Conservation (phyloP, 495 filamentous ascomycete species). For the Aspergillus sparsus region DNA sequence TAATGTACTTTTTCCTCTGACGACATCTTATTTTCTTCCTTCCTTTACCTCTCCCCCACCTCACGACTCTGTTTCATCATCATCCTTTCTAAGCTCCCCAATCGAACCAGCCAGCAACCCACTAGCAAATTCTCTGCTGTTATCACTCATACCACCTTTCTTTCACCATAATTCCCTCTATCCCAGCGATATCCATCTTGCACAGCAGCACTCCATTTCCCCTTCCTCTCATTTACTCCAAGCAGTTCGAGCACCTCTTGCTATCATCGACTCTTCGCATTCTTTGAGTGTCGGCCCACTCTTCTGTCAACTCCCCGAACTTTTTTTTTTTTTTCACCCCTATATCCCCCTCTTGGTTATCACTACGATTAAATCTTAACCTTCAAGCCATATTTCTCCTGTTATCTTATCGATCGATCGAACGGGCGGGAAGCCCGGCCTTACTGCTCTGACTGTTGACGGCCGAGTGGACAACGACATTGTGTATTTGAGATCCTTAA, state of each 20-base stretch:
- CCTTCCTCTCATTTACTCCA: too few relatives aligned
- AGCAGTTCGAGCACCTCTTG: too few relatives aligned
- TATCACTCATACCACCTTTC: neutral
- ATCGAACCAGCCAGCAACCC: neutral
- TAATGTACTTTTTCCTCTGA: slow-evolving; percentile 4
- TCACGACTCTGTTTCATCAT: slow-evolving; percentile 8
- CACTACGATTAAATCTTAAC: too few relatives aligned
- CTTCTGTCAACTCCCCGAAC: too few relatives aligned
- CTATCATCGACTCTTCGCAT: too few relatives aligned
- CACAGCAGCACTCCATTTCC: too few relatives aligned
- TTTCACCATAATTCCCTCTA: neutral
- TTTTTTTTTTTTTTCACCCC: too few relatives aligned
- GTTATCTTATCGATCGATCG: slow-evolving; percentile 21
- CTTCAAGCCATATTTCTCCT: neutral
- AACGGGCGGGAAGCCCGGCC: slow-evolving; percentile 38
- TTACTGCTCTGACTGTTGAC: neutral
- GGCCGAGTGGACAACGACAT: neutral
- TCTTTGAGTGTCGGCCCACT: too few relatives aligned
- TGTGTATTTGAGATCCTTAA: neutral
- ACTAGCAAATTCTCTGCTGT: neutral
- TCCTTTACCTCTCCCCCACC: slow-evolving; percentile 1
- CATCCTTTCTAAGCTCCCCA: neutral
- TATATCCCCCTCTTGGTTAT: too few relatives aligned
- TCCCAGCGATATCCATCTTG: too few relatives aligned
- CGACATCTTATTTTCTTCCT: slow-evolving; percentile 8